Evolutionary conservation across 176 grass and related monocot genomes (phyloP).

Genomic region (Eleusine indica): DNA sequence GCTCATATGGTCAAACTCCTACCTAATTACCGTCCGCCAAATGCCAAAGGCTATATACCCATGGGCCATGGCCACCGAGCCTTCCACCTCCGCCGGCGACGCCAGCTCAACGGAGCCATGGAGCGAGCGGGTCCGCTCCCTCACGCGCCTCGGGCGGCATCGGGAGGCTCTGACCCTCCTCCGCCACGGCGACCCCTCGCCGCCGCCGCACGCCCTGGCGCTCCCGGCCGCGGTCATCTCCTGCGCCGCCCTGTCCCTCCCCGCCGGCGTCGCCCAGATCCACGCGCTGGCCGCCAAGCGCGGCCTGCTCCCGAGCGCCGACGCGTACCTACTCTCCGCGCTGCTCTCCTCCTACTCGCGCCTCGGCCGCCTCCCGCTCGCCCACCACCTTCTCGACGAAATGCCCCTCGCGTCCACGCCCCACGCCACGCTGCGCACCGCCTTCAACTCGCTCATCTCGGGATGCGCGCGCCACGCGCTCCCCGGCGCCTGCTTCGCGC

Average conservation of each 20-base stretch:
- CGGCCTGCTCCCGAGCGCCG: slow-evolving; percentile 53
- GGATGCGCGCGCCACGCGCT: slow-evolving; percentile 51
- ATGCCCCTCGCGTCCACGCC: slow-evolving; percentile 43
- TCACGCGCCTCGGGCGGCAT: slow-evolving; percentile 49
- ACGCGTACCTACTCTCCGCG: slow-evolving; percentile 61
- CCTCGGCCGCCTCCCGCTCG: slow-evolving; percentile 53
- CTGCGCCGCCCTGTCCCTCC: slow-evolving; percentile 51
- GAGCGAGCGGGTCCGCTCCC: slow-evolving; percentile 42
- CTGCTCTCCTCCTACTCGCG: slow-evolving; percentile 57
- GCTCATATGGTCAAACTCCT: slow-evolving; percentile 11
- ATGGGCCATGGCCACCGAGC: slow-evolving; percentile 32
- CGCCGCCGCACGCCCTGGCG: slow-evolving; percentile 46
- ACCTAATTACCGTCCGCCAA: background rate
- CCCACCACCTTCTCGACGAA: slow-evolving; percentile 64
- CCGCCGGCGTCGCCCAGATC: slow-evolving; percentile 43
- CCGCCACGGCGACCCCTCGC: slow-evolving; percentile 34
- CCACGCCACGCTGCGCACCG: slow-evolving; percentile 41
- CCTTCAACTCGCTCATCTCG: slow-evolving; percentile 74
- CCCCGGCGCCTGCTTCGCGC: slow-evolving; percentile 35
- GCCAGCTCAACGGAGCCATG: slow-evolving; percentile 33
- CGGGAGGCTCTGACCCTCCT: slow-evolving; percentile 48
- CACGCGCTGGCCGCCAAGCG: slow-evolving; percentile 57
- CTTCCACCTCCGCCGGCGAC: background rate
- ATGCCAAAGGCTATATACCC: background rate
- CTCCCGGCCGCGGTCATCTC: slow-evolving; percentile 64